A percentile compares a stretch with the other conserved stretches of the same genome.
Evolutionary conservation across 371 early-diverging fungal species (phyloP).

Genomic region (Sanchytrium tribonematis): DNA sequence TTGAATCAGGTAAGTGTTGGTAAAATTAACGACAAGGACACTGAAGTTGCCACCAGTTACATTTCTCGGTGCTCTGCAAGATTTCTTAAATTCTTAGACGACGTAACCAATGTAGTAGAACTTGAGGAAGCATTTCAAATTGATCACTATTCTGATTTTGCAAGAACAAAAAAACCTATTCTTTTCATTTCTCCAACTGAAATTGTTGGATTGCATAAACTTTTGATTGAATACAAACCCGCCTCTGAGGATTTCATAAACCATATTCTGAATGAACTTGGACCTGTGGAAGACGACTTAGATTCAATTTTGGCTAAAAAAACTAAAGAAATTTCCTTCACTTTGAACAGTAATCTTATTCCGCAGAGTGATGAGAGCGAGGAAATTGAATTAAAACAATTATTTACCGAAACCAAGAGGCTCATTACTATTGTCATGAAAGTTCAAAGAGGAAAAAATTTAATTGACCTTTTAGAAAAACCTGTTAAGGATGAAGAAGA

Average conservation of each 20-base stretch:
- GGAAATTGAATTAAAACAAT: constrained; percentile 27
- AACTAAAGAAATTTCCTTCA: constrained; percentile 31
- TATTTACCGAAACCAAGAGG: constrained; percentile 67
- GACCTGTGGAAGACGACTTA: constrained; percentile 31
- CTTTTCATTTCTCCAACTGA: constrained; percentile 66
- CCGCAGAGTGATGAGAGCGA: constrained; percentile 15
- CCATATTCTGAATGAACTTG: constrained; percentile 44
- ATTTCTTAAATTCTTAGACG: constrained; percentile 3
- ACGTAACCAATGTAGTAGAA: constrained; percentile 45
- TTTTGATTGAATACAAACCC: constrained; percentile 30
- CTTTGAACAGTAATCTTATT: constrained; percentile 35
- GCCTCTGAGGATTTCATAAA: background rate
- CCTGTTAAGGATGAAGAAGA: constrained; percentile 43
- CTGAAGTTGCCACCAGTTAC: background rate
- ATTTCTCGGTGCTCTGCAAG: background rate
- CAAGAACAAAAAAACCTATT: constrained; percentile 46
- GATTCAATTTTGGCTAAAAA: constrained; percentile 21
- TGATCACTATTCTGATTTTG: constrained; percentile 57
- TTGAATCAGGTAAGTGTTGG: constrained; percentile 38
- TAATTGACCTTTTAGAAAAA: constrained; percentile 50
- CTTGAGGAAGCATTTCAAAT: constrained; percentile 69
- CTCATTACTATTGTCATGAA: constrained; percentile 45
- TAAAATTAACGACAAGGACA: constrained; percentile 2
- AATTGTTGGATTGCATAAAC: constrained; percentile 54
- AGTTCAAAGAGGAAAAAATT: constrained; percentile 42